Evolutionary conservation across 148 eudicot genomes (phyloP), one percentile per base, ranked within the genome.

Genomic region (Beta vulgaris): DNA sequence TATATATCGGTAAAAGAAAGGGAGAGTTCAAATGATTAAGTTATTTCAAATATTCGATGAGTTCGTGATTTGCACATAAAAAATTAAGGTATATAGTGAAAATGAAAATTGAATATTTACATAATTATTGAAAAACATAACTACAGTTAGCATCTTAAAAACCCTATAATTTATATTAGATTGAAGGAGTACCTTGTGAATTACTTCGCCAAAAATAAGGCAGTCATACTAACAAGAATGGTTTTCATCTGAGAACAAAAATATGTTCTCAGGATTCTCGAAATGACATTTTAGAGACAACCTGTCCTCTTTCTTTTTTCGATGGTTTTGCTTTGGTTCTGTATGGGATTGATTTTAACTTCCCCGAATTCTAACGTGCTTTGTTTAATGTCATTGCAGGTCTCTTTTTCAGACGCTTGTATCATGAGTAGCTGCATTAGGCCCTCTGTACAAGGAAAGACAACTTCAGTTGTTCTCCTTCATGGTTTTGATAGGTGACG

Each of bases 401-500:
- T 91, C 51, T 73, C 86, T n/a, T 82, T 84, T 59, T 90, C 89
- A 0, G 82, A 85, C 42, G 64, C 68, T 63, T 74, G 80, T 76
- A 80, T 92, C 58, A 81, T 89, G 96, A 95, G 96, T 80, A 95
- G 97, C 82, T 95, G 98, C 76, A 87, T 95, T 68, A 92, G 87
- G 82, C 93, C 98, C 51, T 77, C 44, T 36, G 69, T 66, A 36
- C 85, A 84, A 19, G 84, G 85, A n/a, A 71, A 77, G 25, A 76
- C 77, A 19, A 81, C 79, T 69, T 97, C 98, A 14, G 65, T 95
- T 42, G 91, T 92, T 78, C 97, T 95, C 71, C 90, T 95, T 64
- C 98, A 95, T 68, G 97, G 98, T 39, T 95, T 95, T 73, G 98
- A 95, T 76, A 88, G 98, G 97, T 94, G 63, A 69, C 83, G 53